Evolutionary conservation across 805 yeast species (phyloP).

Genomic region (Nakazawaea ernobii): DNA sequence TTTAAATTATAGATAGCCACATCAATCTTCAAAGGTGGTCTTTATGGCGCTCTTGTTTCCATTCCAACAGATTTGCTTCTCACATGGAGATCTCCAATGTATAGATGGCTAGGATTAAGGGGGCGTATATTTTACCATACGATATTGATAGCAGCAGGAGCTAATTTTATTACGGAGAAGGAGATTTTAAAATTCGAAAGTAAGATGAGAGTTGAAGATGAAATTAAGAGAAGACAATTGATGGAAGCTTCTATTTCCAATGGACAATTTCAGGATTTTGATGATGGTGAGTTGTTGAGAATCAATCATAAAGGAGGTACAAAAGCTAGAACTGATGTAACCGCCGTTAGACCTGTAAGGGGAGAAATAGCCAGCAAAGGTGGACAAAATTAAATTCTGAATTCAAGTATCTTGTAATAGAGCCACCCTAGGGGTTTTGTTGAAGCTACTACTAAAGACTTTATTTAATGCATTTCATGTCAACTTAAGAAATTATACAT

Average conservation of each 20-base stretch:
- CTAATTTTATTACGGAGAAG: conserved; percentile 29
- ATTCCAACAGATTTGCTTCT: conserved; percentile 29
- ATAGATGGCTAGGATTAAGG: conserved; percentile 29
- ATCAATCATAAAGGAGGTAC: conserved; percentile 9
- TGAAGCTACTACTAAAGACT: too few relatives aligned
- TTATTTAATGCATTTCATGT: too few relatives aligned
- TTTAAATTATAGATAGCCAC: conserved; percentile 16
- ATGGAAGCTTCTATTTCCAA: conserved; percentile 26
- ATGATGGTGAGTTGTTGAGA: conserved; percentile 17
- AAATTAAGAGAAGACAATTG: conserved; percentile 23
- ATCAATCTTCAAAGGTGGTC: conserved; percentile 27
- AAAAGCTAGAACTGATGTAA: conserved; percentile 9
- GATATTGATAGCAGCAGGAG: conserved; percentile 29
- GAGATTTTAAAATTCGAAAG: conserved; percentile 29
- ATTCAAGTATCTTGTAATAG: too few relatives aligned
- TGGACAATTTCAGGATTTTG: conserved; percentile 24
- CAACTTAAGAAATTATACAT: too few relatives aligned
- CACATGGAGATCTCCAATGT: conserved; percentile 31
- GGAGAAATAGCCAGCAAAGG: conserved; percentile 3
- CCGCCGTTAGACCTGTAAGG: conserved; percentile 3
- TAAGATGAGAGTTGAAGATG: conserved; percentile 24
- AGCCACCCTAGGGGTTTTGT: too few relatives aligned
- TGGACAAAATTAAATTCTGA: too few relatives aligned
- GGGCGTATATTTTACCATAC: conserved; percentile 32
- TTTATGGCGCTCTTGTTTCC: conserved; percentile 31